Conservation (phyloP, 768 basidiomycete genomes). For the Candolleomyces aberdarensis region DNA sequence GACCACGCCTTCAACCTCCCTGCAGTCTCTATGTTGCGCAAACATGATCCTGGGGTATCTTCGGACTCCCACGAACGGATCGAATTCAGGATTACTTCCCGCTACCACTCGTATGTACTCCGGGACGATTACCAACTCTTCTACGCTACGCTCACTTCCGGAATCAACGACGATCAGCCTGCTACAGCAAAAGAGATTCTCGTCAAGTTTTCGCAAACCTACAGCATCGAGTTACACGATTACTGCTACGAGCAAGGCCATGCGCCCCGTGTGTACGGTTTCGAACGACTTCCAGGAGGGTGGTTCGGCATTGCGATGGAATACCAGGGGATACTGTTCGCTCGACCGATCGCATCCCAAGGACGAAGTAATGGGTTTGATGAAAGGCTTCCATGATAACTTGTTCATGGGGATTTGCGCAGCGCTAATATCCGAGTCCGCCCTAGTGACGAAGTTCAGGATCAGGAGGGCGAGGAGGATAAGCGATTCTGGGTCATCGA, state of each 20-base stretch:
- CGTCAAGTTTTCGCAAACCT: slow-evolving; percentile 17
- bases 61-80: background rate
- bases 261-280: slow-evolving; percentile 20
- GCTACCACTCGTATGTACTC: background rate
- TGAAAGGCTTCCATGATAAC: background rate
- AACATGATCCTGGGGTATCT: background rate
- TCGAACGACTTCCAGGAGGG: slow-evolving; percentile 20
- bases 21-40: slow-evolving; percentile 12
- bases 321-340: slow-evolving; percentile 4
- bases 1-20: slow-evolving; percentile 1
- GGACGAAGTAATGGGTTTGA: background rate
- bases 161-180: background rate
- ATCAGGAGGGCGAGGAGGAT: background rate
- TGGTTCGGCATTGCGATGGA: slow-evolving; percentile 23
- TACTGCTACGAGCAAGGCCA: slow-evolving; percentile 14
- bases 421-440: slow-evolving; percentile 1
- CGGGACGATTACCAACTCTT: slow-evolving; percentile 5
- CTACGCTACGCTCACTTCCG: slow-evolving; percentile 2
- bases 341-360: background rate
- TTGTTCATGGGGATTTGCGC: slow-evolving; percentile 7
- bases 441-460: too few species aligned
- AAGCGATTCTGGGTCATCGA: slow-evolving; percentile 8
- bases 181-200: slow-evolving; percentile 1
- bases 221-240: slow-evolving; percentile 15
- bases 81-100: slow-evolving; percentile 3